phyloP scores from a whole-genome alignment of 2,329 filamentous ascomycete species.

The Fusarium humuli region DNA sequence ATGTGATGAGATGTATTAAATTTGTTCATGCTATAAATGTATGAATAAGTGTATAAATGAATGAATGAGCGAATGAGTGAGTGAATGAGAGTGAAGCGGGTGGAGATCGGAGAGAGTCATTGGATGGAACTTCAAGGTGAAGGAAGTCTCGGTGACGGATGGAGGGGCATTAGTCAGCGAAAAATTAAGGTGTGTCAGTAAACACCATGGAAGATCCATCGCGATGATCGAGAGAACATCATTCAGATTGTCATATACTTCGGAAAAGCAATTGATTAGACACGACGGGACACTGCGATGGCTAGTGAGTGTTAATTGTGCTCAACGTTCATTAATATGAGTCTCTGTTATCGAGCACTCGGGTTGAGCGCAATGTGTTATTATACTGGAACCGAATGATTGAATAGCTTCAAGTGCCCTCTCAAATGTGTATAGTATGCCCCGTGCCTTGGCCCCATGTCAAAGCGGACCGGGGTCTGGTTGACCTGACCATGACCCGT shows the following conservation, averaged over 20 bases:
- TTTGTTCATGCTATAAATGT: conserved; percentile 13
- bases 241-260: not conserved
- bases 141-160: conserved; percentile 26
- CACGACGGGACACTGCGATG: not conserved
- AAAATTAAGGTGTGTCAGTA: not conserved
- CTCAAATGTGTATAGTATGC: not conserved
- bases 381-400: not conserved
- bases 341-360: not conserved
- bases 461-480: not conserved
- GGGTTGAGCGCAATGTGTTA: too few species aligned
- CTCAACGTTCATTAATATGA: not conserved
- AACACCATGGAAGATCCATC: not conserved
- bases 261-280: not conserved
- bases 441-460: not conserved
- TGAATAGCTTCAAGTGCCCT: conserved; percentile 4
- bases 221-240: not conserved
- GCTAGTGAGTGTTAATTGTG: not conserved
- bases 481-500: not conserved
- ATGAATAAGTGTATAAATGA: conserved; percentile 15
- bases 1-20: not conserved
- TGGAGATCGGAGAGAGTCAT: conserved; percentile 2
- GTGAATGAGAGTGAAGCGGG: conserved; percentile 1
- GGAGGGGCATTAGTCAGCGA: conserved; percentile 31
- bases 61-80: not conserved
- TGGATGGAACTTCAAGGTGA: conserved; percentile 32